Evolutionary conservation across 1,284 basidiomycete species (phyloP).

Genomic region (Cutaneotrichosporon sp.): DNA sequence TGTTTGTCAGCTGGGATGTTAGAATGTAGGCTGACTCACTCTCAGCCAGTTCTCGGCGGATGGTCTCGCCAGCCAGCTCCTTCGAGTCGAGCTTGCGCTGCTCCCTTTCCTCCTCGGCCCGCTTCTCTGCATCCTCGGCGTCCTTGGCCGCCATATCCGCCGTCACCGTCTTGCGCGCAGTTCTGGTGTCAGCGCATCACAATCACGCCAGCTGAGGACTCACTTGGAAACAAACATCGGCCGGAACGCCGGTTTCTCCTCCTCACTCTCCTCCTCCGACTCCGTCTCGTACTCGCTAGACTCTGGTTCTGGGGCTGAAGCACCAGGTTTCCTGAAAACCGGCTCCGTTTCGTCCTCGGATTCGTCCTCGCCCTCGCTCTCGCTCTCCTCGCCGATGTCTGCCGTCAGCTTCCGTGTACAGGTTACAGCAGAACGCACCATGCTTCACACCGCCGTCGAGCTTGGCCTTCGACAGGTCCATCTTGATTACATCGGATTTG

Average conservation of each 20-base stretch:
- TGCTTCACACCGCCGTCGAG: constrained; percentile 40
- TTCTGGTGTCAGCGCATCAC: constrained; percentile 27
- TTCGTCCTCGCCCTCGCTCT: constrained; percentile 34
- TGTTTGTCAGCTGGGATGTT: constrained; percentile 44
- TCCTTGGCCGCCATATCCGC: constrained; percentile 43
- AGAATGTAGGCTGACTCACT: constrained; percentile 28
- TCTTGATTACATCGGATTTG: constrained; percentile 33
- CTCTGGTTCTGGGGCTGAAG: constrained; percentile 29
- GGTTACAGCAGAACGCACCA: constrained; percentile 22
- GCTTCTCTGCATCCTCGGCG: constrained; percentile 42
- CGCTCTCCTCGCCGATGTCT: constrained; percentile 25
- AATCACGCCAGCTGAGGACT: constrained; percentile 6
- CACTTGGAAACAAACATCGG: constrained; percentile 52
- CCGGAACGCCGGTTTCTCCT: constrained; percentile 51
- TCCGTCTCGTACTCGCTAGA: constrained; percentile 54
- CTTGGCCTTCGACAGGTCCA: constrained; percentile 44
- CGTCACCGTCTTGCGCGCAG: constrained; percentile 39
- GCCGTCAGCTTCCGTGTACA: constrained; percentile 5
- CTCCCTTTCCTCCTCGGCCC: constrained; percentile 44
- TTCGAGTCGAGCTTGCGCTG: constrained; percentile 49
- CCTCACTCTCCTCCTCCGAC: constrained; percentile 44
- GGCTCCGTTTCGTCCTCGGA: constrained; percentile 39
- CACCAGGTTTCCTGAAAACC: constrained; percentile 21
- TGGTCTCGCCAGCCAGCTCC: constrained; percentile 51
- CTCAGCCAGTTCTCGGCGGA: constrained; percentile 49